phyloP scores from a whole-genome alignment of 2,329 filamentous ascomycete genomes.

The Neospermospora avenae region DNA sequence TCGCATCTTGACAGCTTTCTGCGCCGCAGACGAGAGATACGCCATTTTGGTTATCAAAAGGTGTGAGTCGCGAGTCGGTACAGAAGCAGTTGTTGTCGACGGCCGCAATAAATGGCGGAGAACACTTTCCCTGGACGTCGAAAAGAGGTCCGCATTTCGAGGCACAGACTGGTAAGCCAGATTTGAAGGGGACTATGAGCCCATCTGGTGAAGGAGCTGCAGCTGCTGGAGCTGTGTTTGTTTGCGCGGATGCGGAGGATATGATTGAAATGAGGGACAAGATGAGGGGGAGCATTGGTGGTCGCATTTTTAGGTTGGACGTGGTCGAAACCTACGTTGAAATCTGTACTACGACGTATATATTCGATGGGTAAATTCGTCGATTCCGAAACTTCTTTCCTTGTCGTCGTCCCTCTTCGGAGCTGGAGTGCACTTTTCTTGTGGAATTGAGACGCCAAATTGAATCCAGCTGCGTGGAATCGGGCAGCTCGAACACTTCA shows the following conservation, averaged over 20 bases:
- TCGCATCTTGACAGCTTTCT: constrained; percentile 47
- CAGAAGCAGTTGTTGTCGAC: constrained; percentile 74
- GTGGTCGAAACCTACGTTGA: background rate
- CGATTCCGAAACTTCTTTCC: background rate
- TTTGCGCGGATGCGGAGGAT: constrained; percentile 18
- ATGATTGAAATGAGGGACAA: constrained; percentile 15
- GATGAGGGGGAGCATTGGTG: background rate
- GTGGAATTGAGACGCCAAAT: background rate
- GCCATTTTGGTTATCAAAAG: constrained; percentile 51
- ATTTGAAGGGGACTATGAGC: constrained; percentile 50
- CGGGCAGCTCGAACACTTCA: background rate
- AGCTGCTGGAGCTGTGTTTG: constrained; percentile 43
- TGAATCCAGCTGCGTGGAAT: background rate
- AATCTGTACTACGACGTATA: background rate
- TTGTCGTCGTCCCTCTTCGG: background rate
- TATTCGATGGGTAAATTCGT: background rate
- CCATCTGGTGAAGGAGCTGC: constrained; percentile 23
- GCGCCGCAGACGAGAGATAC: constrained; percentile 62
- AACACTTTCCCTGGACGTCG: constrained; percentile 70
- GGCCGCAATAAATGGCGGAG: constrained; percentile 51
- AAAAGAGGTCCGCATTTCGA: constrained; percentile 56
- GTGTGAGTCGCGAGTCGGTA: constrained; percentile 53
- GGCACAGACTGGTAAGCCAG: constrained; percentile 61
- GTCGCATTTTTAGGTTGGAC: constrained; percentile 9
- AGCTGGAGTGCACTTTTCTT: background rate